Conservation (phyloP, 2,329 filamentous ascomycete species). For the Aspergillus sp. region DNA sequence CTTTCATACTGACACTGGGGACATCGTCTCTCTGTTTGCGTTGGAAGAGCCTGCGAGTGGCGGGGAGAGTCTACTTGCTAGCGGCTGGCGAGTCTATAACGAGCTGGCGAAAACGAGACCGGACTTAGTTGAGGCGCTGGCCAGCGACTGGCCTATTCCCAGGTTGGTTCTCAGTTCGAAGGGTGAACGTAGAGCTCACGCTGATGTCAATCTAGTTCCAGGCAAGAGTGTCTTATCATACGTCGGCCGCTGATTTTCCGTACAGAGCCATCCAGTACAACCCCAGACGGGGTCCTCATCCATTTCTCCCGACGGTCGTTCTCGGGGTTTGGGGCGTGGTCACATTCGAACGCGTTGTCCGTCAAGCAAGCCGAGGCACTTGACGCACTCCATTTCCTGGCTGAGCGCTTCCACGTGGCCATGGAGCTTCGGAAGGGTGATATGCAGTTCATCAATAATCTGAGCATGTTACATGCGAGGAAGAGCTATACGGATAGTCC, state of each 20-base stretch:
- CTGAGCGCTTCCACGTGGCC: conserved; percentile 37
- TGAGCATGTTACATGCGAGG: conserved; percentile 48
- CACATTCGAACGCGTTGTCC: conserved; percentile 41
- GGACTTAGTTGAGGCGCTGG: background rate
- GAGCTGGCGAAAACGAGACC: conserved; percentile 39
- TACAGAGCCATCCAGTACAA: conserved; percentile 45
- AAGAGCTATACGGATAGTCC: conserved; percentile 40
- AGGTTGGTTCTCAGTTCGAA: background rate
- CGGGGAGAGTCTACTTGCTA: conserved; percentile 50
- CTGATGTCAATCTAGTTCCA: background rate
- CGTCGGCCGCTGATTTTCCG: conserved; percentile 44
- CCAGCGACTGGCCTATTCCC: background rate
- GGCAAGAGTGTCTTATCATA: background rate
- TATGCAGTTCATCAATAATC: conserved; percentile 49
- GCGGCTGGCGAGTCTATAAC: conserved; percentile 51
- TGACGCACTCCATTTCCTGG: conserved; percentile 48
- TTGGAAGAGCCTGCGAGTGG: conserved; percentile 44
- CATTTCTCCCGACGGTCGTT: conserved; percentile 59
- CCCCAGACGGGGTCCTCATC: conserved; percentile 54
- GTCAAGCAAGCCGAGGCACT: conserved; percentile 51
- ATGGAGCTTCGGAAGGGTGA: conserved; percentile 47
- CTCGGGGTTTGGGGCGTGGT: conserved; percentile 45
- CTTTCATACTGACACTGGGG: conserved; percentile 54
- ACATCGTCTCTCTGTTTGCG: conserved; percentile 49
- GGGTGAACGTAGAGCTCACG: background rate